Evolutionary conservation across 176 grass and related monocot species (phyloP).

Genomic region (Otatea glauca): DNA sequence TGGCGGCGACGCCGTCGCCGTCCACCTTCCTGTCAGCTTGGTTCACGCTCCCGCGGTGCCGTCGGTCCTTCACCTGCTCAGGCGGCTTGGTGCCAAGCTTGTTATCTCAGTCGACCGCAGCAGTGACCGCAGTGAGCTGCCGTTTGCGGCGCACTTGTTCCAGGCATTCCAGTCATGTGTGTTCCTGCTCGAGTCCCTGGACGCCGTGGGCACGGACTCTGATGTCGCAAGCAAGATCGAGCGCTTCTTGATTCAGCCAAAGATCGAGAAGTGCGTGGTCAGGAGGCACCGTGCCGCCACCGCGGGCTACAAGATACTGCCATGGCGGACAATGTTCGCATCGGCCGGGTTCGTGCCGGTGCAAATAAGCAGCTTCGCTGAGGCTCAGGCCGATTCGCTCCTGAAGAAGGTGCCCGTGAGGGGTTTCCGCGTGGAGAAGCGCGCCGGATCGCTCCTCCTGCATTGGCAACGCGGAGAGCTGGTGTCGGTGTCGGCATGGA

Average conservation of each 20-base stretch:
- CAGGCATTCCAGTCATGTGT: constrained; percentile 69
- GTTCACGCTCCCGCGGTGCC: constrained; percentile 47
- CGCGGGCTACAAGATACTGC: constrained; percentile 33
- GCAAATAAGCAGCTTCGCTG: constrained; percentile 69
- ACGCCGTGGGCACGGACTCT: constrained; percentile 56
- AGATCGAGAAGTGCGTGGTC: constrained; percentile 52
- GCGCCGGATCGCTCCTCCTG: constrained; percentile 61
- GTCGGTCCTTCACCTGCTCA: constrained; percentile 60
- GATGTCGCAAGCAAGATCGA: constrained; percentile 66
- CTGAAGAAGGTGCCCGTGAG: constrained; percentile 73
- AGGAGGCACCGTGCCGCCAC: constrained; percentile 49
- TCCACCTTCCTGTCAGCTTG: constrained; percentile 65
- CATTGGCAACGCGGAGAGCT: constrained; percentile 71
- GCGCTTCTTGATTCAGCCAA: constrained; percentile 68
- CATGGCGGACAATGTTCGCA: constrained; percentile 65
- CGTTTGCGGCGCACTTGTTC: constrained; percentile 60
- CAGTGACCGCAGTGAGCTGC: constrained; percentile 57
- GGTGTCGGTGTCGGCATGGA: constrained; percentile 69
- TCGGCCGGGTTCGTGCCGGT: constrained; percentile 69
- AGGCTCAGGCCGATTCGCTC: constrained; percentile 74
- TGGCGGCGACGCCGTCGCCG: constrained; percentile 60
- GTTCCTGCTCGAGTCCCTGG: constrained; percentile 72
- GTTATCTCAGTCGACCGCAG: constrained; percentile 71
- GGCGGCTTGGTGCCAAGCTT: constrained; percentile 66
- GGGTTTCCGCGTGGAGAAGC: constrained; percentile 78